Base-by-base conservation (phyloP, 805 yeast genomes). In the Kazachstania bromeliacearum region DNA sequence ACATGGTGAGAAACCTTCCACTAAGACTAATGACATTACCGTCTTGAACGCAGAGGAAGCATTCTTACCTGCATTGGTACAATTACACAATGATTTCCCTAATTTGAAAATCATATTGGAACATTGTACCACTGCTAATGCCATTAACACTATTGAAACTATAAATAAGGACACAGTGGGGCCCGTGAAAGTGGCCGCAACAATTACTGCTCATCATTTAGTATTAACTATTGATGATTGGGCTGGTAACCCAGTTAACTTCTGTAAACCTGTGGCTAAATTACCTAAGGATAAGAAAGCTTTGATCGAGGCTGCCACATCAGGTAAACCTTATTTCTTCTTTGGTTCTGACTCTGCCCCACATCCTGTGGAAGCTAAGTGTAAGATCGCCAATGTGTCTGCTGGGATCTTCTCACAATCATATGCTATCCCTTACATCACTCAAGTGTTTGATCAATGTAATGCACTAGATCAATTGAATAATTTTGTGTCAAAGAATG, bases 291-390 rank as follows among this genome's bases (percentile, higher is more conserved):
- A 92, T 55, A 77, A 80, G 49, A 68, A 74, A 37, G 89, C 96
- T 1, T 64, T 92, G 29, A 71, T 92, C 5, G 68, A 67, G 25
- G 97, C 98, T 27, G 98, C 96, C 2, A 78, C 83, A 7, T 77
- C 92, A 1, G 97, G 97, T 4, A 77, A 81, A 47, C 85, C 94
- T 28, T 88, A 78, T 67, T 92, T 88, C 60, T 85, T 92, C 66
- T 92, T 88, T 55, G 99, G 99, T 5, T 84, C 96, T 1, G 99
- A 92, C 59, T 85, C 96, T 16, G 99, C 99, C 21, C 99, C 98
- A 18, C 98, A 92, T 58, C 94, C 96, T 6, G 53, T 84, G 18
- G 73, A 73, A 43, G 77, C 77, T 41, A 94, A 94, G 60, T 68
- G 84, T 18, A 79, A 71, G 42, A 85, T 76, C 46, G 64, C 68